phyloP scores from a whole-genome alignment of 1,284 basidiomycete genomes.

The Pascua sp. region DNA sequence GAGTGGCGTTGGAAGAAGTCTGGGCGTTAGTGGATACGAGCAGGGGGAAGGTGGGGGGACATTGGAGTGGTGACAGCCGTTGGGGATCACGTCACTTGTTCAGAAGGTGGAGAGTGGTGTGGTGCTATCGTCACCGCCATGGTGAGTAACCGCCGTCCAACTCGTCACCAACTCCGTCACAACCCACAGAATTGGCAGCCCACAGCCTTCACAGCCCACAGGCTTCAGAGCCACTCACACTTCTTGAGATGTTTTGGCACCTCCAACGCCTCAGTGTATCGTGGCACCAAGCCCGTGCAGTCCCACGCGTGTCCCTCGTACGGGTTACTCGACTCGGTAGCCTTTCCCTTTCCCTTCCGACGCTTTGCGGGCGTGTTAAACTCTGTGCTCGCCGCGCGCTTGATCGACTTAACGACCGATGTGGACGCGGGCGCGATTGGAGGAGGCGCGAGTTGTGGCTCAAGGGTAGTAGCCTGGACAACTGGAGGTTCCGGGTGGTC shows the following conservation, averaged over 20 bases:
- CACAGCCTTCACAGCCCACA: too few relatives aligned
- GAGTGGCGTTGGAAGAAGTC: slow-evolving; percentile 80
- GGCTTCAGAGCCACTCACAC: slow-evolving; percentile 61
- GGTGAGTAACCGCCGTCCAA: too few relatives aligned
- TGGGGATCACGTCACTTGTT: neutral
- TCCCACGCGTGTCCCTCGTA: slow-evolving; percentile 52
- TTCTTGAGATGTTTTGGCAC: slow-evolving; percentile 74
- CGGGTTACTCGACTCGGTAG: slow-evolving; percentile 9
- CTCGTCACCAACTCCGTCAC: too few relatives aligned
- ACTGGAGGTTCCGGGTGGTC: neutral
- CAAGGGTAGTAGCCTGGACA: neutral
- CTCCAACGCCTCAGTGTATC: slow-evolving; percentile 61
- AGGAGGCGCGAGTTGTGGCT: neutral
- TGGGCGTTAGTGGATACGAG: slow-evolving; percentile 40
- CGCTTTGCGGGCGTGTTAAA: neutral
- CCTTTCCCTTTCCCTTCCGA: slow-evolving; percentile 13
- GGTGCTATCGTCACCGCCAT: too few relatives aligned
- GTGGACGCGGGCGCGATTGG: neutral
- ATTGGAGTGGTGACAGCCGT: slow-evolving; percentile 4
- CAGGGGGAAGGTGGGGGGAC: neutral
- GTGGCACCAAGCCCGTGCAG: slow-evolving; percentile 65
- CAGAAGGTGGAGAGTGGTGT: too few relatives aligned
- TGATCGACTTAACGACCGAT: neutral
- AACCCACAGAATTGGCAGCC: too few relatives aligned
- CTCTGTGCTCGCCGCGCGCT: neutral